Evolutionary conservation across 768 basidiomycete species (phyloP).

Genomic region (Strobilomyces dryophilus): DNA sequence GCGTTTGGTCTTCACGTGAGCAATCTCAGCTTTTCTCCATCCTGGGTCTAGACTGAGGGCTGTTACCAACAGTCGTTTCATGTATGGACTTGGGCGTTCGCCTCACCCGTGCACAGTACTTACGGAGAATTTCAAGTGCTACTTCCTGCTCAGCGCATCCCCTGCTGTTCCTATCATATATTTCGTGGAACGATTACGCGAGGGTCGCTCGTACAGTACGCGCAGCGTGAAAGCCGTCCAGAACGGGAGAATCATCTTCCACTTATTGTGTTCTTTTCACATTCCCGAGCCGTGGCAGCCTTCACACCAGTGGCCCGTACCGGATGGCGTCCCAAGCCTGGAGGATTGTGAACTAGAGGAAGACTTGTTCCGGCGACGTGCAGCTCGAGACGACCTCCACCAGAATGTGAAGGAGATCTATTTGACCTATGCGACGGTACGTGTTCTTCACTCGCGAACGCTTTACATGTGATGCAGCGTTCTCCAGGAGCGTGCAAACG

Average conservation of each 20-base stretch:
- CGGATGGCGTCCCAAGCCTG: slow-evolving; percentile 46
- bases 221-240: slow-evolving; percentile 59
- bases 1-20: slow-evolving; percentile 70
- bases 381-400: slow-evolving; percentile 29
- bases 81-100: slow-evolving; percentile 38
- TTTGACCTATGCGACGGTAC: slow-evolving; percentile 26
- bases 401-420: slow-evolving; percentile 32
- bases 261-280: slow-evolving; percentile 81
- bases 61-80: slow-evolving; percentile 53
- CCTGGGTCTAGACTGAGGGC: not conserved
- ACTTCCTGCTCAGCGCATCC: slow-evolving; percentile 76
- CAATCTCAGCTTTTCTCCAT: not conserved
- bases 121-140: slow-evolving; percentile 48
- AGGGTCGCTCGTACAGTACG: slow-evolving; percentile 72
- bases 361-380: slow-evolving; percentile 30
- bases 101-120: not conserved
- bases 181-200: slow-evolving; percentile 68
- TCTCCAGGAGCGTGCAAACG: slow-evolving; percentile 56
- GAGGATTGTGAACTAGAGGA: slow-evolving; percentile 65
- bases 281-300: slow-evolving; percentile 75
- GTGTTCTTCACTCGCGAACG: slow-evolving; percentile 12
- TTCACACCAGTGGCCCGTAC: slow-evolving; percentile 63
- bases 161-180: slow-evolving; percentile 72
- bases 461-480: slow-evolving; percentile 26
- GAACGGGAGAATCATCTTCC: slow-evolving; percentile 48